phyloP scores from a whole-genome alignment of 2,329 filamentous ascomycete species.

The Torrubiellomyces zombiae region DNA sequence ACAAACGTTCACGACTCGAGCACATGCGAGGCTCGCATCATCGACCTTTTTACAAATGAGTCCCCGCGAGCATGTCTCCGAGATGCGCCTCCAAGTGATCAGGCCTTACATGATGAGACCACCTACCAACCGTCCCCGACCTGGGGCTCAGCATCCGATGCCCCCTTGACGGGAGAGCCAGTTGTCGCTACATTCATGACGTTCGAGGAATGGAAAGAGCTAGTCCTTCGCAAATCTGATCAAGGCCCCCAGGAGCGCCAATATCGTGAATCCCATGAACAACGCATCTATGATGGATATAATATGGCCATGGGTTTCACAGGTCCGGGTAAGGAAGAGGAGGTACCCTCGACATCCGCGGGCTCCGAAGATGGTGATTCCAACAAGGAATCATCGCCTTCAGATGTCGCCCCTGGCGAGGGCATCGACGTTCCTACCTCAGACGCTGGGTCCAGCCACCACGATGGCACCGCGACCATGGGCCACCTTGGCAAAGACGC shows the following conservation, averaged over 20 bases:
- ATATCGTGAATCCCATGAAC: conserved; percentile 39
- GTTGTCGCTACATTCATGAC: conserved; percentile 54
- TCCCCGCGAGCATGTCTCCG: too few species aligned
- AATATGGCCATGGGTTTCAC: conserved; percentile 55
- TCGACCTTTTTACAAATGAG: too few species aligned
- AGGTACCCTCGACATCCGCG: conserved; percentile 51
- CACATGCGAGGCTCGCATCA: too few species aligned
- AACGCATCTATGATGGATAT: conserved; percentile 26
- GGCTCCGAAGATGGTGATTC: conserved; percentile 10
- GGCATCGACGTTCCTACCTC: conserved; percentile 6
- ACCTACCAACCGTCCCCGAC: too few species aligned
- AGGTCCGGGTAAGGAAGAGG: conserved; percentile 69
- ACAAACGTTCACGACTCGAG: too few species aligned
- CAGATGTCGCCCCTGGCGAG: conserved; percentile 5
- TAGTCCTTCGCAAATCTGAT: conserved; percentile 72
- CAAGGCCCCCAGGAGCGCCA: conserved; percentile 53
- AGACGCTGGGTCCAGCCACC: conserved; percentile 26
- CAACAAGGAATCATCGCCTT: conserved; percentile 1
- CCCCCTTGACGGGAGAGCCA: too few species aligned
- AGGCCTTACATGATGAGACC: too few species aligned
- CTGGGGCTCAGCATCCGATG: too few species aligned
- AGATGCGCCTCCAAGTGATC: too few species aligned
- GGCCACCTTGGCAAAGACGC: conserved; percentile 72
- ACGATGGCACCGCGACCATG: conserved; percentile 32
- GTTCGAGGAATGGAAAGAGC: conserved; percentile 96